Conservation (phyloP, 768 basidiomycete genomes). For the Neoboletus brunneissimus region DNA sequence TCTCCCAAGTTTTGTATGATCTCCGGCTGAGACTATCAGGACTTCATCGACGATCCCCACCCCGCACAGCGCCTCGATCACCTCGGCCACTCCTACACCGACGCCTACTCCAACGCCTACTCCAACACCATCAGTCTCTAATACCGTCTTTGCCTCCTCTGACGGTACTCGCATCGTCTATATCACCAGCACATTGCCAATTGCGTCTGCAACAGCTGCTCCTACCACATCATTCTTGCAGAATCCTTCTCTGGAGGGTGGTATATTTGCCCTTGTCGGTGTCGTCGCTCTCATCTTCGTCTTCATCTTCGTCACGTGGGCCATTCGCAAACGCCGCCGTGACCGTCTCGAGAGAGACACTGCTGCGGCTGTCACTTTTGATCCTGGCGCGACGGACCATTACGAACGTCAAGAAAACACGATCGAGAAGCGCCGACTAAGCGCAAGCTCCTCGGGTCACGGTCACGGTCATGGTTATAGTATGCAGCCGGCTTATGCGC, state of each 20-base stretch:
- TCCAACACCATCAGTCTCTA: conserved; percentile 20
- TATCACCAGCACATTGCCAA: conserved; percentile 31
- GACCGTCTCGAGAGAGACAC: conserved; percentile 34
- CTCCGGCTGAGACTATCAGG: conserved; percentile 3
- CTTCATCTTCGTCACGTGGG: conserved; percentile 42
- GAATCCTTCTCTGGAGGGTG: conserved; percentile 62
- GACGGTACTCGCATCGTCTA: conserved; percentile 28
- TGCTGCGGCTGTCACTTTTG: conserved; percentile 52
- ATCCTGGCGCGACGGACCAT: conserved; percentile 35
- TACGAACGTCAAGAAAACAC: conserved; percentile 25
- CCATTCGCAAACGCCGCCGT: conserved; percentile 48
- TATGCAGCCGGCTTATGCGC: conserved; percentile 18
- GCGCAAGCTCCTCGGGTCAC: conserved; percentile 27
- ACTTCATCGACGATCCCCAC: conserved; percentile 11
- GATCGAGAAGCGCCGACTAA: conserved; percentile 22
- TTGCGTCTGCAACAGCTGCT: conserved; percentile 23
- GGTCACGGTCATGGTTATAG: conserved; percentile 20
- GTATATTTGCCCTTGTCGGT: conserved; percentile 54
- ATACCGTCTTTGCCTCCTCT: conserved; percentile 20
- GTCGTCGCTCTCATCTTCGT: conserved; percentile 46
- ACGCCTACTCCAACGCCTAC: conserved; percentile 1
- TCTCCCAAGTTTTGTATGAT: neutral
- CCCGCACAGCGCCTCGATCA: conserved; percentile 6
- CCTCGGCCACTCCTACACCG: conserved; percentile 8
- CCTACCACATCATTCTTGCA: conserved; percentile 49